Evolutionary conservation across 1,139 yeast genomes (phyloP).

Genomic region (Pichia sp.): DNA sequence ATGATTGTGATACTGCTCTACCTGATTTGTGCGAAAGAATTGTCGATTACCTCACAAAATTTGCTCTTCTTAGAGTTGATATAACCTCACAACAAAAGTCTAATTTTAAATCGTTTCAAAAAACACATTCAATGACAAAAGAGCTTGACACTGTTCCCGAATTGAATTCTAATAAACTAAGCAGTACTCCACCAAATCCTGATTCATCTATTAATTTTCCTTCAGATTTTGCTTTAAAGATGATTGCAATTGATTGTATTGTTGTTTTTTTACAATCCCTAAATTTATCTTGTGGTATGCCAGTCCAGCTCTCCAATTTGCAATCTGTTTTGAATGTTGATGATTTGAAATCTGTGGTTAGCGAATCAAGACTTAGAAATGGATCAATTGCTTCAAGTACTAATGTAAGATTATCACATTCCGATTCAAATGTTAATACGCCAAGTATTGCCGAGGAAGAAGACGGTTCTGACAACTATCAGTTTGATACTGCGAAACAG

Average conservation of each 20-base stretch:
- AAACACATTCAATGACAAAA: slow-evolving; percentile 63
- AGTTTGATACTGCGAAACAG: slow-evolving; percentile 78
- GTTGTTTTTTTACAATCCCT: slow-evolving; percentile 79
- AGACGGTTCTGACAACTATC: slow-evolving; percentile 62
- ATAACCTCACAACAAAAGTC: slow-evolving; percentile 54
- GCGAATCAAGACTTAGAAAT: slow-evolving; percentile 16
- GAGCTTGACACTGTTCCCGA: slow-evolving; percentile 68
- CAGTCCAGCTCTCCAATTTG: slow-evolving; percentile 11
- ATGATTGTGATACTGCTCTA: slow-evolving; percentile 83
- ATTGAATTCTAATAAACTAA: slow-evolving; percentile 60
- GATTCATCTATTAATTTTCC: slow-evolving; percentile 54
- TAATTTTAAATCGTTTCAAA: slow-evolving; percentile 55
- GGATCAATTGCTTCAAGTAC: slow-evolving; percentile 17
- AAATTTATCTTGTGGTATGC: slow-evolving; percentile 75
- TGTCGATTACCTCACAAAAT: slow-evolving; percentile 67
- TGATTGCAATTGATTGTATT: slow-evolving; percentile 71
- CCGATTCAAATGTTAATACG: slow-evolving; percentile 10
- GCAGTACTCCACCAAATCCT: slow-evolving; percentile 55
- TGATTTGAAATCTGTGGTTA: slow-evolving; percentile 10
- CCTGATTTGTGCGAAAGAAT: slow-evolving; percentile 82
- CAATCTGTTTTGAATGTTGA: slow-evolving; percentile 2
- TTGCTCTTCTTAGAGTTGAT: slow-evolving; percentile 66
- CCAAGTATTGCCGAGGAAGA: slow-evolving; percentile 17
- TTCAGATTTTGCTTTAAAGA: slow-evolving; percentile 74
- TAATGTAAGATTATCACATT: slow-evolving; percentile 4